Base-by-base conservation (phyloP, 2,329 filamentous ascomycete species). In the Cordyceps pruinosa region DNA sequence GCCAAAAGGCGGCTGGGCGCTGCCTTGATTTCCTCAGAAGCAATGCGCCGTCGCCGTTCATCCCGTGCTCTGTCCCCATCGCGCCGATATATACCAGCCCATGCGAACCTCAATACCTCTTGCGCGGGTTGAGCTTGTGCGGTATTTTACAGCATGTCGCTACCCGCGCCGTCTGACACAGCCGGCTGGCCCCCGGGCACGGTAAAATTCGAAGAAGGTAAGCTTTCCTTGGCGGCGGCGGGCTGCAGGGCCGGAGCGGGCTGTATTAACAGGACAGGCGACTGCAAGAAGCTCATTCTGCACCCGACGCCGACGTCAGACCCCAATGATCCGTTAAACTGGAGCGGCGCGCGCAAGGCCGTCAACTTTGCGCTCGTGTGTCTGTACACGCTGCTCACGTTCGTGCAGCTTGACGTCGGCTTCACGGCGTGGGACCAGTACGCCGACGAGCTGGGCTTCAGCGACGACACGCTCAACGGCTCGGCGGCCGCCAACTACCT, bases 281-380 rank as follows among this genome's bases (percentile, higher is more conserved):
- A 46, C n/a, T 19, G 17, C 25, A 41, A 53, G 10, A 55, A 61
- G 3, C 56, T 65, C 19, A 47, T 65, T 10, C 63, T 67, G 3
- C 52, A 63, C 0, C 66, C 66, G 1, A 57, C 49, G 1, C 65
- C 66, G 0, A 63, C 59, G 7, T 26, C 52, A 4, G 63, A 67
- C 30, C 75, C 75, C 8, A 73, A 76, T 9, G 85, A 89, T 62
- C 86, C 87, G 0, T 76, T 79, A 59, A 87, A 87, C 65, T 89
- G 86, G 86, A 69, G 79, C 2, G 26, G 47, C 8, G 13, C 10
- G 7, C 61, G 65, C 21, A 66, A 66, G 32, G 35, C 48, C 2
- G 46, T 63, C 5, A 58, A 60, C 61, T 58, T 56, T 77, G 30
- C 70, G 34, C 68, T 66, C 50, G 63, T 67, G 25, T 64, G 62